Percentiles rank a stretch among this genome's conserved stretches.
Conservation (phyloP, 164 flowering plant species). For the Umbilicus rupestris region DNA sequence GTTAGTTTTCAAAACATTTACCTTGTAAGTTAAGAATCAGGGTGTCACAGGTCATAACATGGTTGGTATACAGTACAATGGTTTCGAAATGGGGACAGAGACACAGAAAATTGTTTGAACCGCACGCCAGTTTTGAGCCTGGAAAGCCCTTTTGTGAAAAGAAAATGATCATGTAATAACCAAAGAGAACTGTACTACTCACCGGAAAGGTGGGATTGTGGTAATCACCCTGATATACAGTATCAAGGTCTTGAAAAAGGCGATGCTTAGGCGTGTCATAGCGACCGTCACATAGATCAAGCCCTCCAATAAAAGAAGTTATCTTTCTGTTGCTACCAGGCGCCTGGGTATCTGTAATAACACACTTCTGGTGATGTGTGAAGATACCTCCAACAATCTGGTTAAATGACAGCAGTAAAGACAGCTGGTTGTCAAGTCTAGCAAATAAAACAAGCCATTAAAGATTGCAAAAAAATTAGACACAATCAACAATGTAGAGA, state of each 20-base stretch:
- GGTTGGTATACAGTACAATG: too few species aligned
- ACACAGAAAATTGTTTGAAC: too few species aligned
- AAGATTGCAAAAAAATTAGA: too few species aligned
- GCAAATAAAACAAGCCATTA: neutral
- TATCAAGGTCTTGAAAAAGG: constrained; percentile 54
- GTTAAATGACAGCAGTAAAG: constrained; percentile 6
- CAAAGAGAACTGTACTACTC: constrained; percentile 19
- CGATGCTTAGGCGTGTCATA: constrained; percentile 88
- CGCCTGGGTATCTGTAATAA: constrained; percentile 73
- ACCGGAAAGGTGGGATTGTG: constrained; percentile 79
- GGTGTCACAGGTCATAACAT: too few species aligned
- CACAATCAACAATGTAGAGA: too few species aligned
- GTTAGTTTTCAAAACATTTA: too few species aligned
- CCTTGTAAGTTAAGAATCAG: too few species aligned
- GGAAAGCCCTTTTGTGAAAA: too few species aligned
- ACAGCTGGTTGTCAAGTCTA: neutral
- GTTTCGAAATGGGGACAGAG: too few species aligned
- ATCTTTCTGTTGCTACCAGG: constrained; percentile 54
- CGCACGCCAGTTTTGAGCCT: too few species aligned
- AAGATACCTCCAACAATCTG: constrained; percentile 75
- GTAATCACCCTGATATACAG: constrained; percentile 59
- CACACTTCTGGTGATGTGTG: constrained; percentile 88
- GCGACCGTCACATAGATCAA: constrained; percentile 87
- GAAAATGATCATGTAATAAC: neutral
- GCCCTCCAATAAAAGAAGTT: constrained; percentile 74